Base-by-base conservation (phyloP, 805 yeast genomes). In the Ogataea corticis region DNA sequence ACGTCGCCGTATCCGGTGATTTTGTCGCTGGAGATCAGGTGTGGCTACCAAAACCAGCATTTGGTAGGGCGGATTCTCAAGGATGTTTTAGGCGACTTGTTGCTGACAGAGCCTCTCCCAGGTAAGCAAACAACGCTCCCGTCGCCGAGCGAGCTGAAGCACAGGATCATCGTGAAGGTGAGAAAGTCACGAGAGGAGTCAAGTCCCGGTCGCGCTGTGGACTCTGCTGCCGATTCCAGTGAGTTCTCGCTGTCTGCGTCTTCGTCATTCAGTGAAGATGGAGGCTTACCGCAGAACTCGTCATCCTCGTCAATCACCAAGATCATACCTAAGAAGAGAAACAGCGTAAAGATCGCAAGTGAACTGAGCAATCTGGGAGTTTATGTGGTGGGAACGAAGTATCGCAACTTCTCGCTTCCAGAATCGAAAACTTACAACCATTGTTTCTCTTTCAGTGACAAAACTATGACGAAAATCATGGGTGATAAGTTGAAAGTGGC, bases 401-500 rank as follows among this genome's bases (percentile, higher is more conserved):
- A 85, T 57, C 73, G 87, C 28, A 88, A 89, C 61, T 88, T 90
- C 55, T 83, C 96, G 0, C 67, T 88, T 21, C 96, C 96, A 0
- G 95, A 86, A 55, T 87, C 96, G 0, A 88, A 90, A 57, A 76
- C 87, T 0, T 67, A 63, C 45, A 85, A 86, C 53, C 98, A 90
- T 62, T 81, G 91, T 43, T 94, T 91, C 60, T 90, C 97, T 1
- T 78, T 94, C 49, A 84, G 85, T 49, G 98, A 94, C 57, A 80
- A 86, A 43, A 69, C 80, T 2, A 65, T 87, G 33, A 76, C 76
- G 38, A 68, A 78, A 7, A 76, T 91, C 79, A 60, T 80, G 29
- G 83, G 81, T 49, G 92, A 88, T 51, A 66, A 73, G 1, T 73
- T 68, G 2, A 83, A 82, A 49, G 57, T 65, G 3, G 68, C 70